phyloP scores from a whole-genome alignment of 768 basidiomycete species.

The Boletus pseudo-olivaceus region DNA sequence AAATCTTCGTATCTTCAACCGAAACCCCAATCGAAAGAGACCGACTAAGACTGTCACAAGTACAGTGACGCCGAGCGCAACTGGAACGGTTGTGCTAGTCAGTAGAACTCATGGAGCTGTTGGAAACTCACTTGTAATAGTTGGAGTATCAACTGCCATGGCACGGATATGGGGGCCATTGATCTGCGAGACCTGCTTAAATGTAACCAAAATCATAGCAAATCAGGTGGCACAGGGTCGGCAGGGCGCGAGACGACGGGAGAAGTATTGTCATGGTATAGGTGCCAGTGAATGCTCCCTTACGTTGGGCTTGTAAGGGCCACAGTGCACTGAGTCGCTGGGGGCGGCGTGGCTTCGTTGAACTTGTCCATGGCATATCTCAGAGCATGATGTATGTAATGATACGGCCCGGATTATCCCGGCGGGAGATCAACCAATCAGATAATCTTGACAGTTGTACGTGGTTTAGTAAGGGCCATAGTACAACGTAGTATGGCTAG shows the following conservation, averaged over 20 bases:
- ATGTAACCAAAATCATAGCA: neutral
- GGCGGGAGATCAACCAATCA: no score
- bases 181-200: neutral
- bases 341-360: no score
- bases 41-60: neutral
- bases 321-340: no score
- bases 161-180: neutral
- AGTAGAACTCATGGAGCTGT: neutral
- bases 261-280: neutral
- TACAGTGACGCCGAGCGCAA: neutral
- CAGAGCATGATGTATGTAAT: neutral
- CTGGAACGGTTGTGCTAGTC: neutral
- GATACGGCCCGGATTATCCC: neutral
- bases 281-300: neutral
- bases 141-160: neutral
- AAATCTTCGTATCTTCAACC: conserved; percentile 8
- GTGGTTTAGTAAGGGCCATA: no score
- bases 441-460: no score
- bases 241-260: neutral
- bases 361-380: no score
- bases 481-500: no score
- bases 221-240: neutral
- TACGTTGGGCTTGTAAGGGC: neutral
- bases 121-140: neutral
- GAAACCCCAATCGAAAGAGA: conserved; percentile 5